These are phyloP conservation scores for Dothiorella sarmentorum DNA, from an alignment of 2,329 filamentous ascomycete species.

Conservation along the genomic window DNA sequence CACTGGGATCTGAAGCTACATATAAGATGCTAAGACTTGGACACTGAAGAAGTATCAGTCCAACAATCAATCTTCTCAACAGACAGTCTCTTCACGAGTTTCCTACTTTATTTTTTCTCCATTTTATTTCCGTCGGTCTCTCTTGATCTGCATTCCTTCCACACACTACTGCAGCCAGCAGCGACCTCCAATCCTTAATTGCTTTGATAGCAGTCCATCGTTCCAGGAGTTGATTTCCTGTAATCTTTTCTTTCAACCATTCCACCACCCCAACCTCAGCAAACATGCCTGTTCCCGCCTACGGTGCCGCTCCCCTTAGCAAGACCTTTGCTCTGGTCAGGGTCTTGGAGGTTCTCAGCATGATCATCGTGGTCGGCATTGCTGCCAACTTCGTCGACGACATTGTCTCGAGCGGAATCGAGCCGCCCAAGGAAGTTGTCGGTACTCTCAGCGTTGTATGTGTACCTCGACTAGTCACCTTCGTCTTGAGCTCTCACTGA, in stretches of 20 bases:
- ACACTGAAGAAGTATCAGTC: neutral
- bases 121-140: constrained; percentile 26
- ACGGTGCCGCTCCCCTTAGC: constrained; percentile 65
- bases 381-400: constrained; percentile 77
- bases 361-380: constrained; percentile 76
- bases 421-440: constrained; percentile 69
- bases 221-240: constrained; percentile 17
- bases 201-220: constrained; percentile 15
- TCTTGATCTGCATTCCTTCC: constrained; percentile 20
- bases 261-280: neutral
- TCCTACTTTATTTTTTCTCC: constrained; percentile 35
- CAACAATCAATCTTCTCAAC: constrained; percentile 25
- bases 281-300: constrained; percentile 55
- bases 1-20: neutral
- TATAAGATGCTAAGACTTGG: constrained; percentile 1
- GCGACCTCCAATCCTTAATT: constrained; percentile 23
- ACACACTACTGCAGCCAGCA: constrained; percentile 39
- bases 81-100: constrained; percentile 30
- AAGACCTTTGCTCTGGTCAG: constrained; percentile 74
- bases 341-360: constrained; percentile 64
- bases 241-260: constrained; percentile 1
- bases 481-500: constrained; percentile 20
- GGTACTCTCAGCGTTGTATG: constrained; percentile 77
- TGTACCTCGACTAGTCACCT: constrained; percentile 23
- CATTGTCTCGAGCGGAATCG: constrained; percentile 64